Evolutionary conservation across 441 rosid species (phyloP).

Genomic region (Viola pubescens): DNA sequence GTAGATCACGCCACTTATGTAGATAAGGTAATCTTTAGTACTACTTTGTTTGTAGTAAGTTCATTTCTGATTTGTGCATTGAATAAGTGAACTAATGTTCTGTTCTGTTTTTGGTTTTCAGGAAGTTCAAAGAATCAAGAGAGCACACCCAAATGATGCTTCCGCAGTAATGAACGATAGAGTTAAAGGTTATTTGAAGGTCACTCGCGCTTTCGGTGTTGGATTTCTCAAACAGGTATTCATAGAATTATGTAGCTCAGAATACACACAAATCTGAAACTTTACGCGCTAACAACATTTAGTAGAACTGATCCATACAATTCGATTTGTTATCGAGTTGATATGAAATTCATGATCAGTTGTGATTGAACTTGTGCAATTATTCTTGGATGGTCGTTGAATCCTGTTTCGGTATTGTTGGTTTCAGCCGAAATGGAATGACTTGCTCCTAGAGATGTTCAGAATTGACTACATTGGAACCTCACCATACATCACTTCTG

Average conservation of each 20-base stretch:
- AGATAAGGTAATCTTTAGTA: constrained; percentile 41
- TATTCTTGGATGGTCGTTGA: not conserved
- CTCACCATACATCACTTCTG: constrained; percentile 70
- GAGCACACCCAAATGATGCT: constrained; percentile 71
- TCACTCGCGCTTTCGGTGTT: constrained; percentile 93
- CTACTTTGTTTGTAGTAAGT: not conserved
- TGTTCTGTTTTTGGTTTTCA: constrained; percentile 20
- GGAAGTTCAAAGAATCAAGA: constrained; percentile 79
- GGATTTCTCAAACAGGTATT: constrained; percentile 91
- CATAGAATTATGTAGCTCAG: not conserved
- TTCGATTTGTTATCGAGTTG: not conserved
- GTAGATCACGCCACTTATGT: constrained; percentile 74
- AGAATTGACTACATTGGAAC: constrained; percentile 73
- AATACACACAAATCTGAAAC: not conserved
- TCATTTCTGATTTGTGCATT: not conserved
- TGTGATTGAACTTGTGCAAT: not conserved
- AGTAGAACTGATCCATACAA: not conserved
- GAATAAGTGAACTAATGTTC: not conserved
- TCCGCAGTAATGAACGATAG: constrained; percentile 65
- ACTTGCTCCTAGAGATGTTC: constrained; percentile 79
- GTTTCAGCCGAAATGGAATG: constrained; percentile 81
- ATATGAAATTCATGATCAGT: not conserved
- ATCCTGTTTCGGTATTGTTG: not conserved
- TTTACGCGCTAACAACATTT: not conserved
- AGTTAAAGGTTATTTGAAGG: constrained; percentile 89